These are phyloP conservation scores for Rhodotorula babjevae DNA, from an alignment of 768 basidiomycete genomes.

Conservation along the genomic window DNA sequence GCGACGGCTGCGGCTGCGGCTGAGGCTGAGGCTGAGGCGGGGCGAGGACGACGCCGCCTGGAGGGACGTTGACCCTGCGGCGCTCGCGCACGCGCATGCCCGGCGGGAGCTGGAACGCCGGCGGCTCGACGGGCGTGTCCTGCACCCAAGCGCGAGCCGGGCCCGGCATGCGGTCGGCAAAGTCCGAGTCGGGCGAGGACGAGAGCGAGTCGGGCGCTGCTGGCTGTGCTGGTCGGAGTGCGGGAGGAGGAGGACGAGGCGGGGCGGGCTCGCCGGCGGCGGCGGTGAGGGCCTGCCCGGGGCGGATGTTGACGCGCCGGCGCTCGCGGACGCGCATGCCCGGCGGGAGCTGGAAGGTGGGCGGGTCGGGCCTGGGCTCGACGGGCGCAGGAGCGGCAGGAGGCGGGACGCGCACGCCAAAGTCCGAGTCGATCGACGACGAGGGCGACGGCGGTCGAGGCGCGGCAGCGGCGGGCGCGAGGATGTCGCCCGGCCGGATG, in stretches of 20 bases:
- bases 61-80: slow-evolving; percentile 29
- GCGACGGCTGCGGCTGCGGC: not conserved
- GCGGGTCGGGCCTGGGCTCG: too few relatives aligned
- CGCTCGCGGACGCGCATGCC: slow-evolving; percentile 21
- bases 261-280: too few relatives aligned
- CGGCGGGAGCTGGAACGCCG: slow-evolving; percentile 10
- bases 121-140: not conserved
- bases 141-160: not conserved
- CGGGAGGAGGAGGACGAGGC: too few relatives aligned
- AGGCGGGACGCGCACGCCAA: not conserved
- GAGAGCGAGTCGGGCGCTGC: not conserved
- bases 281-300: not conserved
- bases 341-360: not conserved
- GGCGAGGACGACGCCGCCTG: not conserved
- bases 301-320: slow-evolving; percentile 33
- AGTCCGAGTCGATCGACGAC: not conserved
- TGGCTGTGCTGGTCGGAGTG: not conserved
- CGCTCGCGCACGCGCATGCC: slow-evolving; percentile 23
- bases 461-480: not conserved
- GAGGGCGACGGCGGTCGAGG: not conserved
- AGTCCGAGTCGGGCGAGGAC: not conserved
- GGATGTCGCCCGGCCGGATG: slow-evolving; percentile 11
- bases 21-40: too few relatives aligned
- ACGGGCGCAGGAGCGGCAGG: too few relatives aligned
- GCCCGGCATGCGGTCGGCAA: not conserved